A percentile compares a stretch with the other conserved stretches of the same genome.
phyloP scores from a whole-genome alignment of 768 basidiomycete genomes.

The Suillus spraguei region DNA sequence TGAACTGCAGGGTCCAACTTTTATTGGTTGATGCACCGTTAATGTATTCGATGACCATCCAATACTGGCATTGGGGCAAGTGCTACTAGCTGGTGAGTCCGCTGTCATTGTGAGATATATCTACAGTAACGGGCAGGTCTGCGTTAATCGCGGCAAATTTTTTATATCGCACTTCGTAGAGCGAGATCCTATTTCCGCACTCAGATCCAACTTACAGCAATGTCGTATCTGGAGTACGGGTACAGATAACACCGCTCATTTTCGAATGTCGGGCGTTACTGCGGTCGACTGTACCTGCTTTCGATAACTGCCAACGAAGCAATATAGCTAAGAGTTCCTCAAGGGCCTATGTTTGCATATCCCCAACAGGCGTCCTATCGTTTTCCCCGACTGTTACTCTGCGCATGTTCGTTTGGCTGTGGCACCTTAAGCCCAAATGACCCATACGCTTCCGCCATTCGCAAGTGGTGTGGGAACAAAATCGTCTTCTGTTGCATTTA shows the following conservation, averaged over 20 bases:
- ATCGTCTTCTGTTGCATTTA: background rate
- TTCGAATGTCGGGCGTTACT: background rate
- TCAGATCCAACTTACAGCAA: conserved; percentile 65
- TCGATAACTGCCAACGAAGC: background rate
- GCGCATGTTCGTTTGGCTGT: background rate
- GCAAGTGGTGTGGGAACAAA: background rate
- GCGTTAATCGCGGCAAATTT: conserved; percentile 62
- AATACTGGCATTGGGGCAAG: background rate
- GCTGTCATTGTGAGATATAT: conserved; percentile 58
- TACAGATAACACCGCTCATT: background rate
- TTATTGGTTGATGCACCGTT: background rate
- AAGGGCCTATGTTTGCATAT: background rate
- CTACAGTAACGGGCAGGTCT: conserved; percentile 77
- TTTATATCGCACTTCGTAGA: conserved; percentile 1
- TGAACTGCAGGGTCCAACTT: background rate
- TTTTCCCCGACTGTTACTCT: background rate
- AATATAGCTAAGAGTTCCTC: background rate
- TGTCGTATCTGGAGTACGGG: background rate
- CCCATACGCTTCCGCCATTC: background rate
- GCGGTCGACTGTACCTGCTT: background rate
- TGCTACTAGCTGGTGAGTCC: conserved; percentile 61
- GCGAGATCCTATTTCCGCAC: conserved; percentile 9
- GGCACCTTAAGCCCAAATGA: background rate
- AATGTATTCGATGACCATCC: background rate
- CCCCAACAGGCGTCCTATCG: background rate